Conservation (phyloP, 208 protist species). For the Trypanosoma theileri region DNA sequence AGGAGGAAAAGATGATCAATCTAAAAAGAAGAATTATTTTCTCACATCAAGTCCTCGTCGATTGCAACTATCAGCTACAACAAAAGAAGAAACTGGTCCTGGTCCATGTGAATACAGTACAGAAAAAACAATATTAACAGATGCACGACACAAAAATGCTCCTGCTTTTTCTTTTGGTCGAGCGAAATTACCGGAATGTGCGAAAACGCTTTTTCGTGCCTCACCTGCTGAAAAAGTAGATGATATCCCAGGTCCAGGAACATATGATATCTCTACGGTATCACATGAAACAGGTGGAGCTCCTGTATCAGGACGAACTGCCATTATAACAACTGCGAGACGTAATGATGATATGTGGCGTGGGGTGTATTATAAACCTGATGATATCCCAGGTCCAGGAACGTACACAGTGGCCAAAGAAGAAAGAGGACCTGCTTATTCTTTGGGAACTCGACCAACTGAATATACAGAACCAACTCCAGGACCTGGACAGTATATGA, state of each 20-base stretch:
- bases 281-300: conserved; percentile 2
- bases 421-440: conserved; percentile 25
- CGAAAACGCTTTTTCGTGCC: background rate
- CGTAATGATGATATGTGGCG: conserved; percentile 19
- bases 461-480: conserved; percentile 4
- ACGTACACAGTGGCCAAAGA: conserved; percentile 17
- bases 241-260: conserved; percentile 21
- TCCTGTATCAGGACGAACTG: conserved; percentile 8
- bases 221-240: conserved; percentile 20
- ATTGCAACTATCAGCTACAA: conserved; percentile 6
- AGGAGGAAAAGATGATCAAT: background rate
- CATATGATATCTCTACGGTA: conserved; percentile 11
- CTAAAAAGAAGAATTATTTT: conserved; percentile 16
- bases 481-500: conserved; percentile 37
- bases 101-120: conserved; percentile 28
- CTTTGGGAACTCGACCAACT: conserved; percentile 21
- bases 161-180: conserved; percentile 30
- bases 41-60: conserved; percentile 16
- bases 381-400: conserved; percentile 33
- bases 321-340: conserved; percentile 20
- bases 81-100: background rate
- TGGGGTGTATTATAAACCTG: conserved; percentile 23
- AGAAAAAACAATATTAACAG: background rate
- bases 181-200: conserved; percentile 7
- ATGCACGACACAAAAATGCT: conserved; percentile 29